Percentiles rank a stretch among this genome's conserved stretches.
These are phyloP conservation scores for Leptodermis oblonga DNA, from an alignment of 257 asterid species.

Conservation along the genomic window DNA sequence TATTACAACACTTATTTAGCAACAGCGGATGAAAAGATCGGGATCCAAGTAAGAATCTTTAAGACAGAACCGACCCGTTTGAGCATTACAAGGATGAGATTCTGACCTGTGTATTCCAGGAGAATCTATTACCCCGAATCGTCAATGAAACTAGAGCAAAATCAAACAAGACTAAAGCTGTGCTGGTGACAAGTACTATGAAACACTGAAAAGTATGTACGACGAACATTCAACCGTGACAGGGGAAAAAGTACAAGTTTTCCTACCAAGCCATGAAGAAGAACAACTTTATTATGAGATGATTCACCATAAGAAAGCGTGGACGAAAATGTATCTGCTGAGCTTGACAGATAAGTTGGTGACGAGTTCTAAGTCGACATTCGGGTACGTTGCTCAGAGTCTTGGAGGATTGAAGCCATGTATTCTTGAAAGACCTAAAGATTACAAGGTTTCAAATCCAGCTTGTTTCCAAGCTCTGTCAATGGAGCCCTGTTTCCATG, in stretches of 20 bases:
- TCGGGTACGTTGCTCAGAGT: slow-evolving; percentile 81
- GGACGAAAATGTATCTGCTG: slow-evolving; percentile 72
- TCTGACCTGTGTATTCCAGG: too few relatives aligned
- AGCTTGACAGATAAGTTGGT: slow-evolving; percentile 65
- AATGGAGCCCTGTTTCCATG: slow-evolving; percentile 70
- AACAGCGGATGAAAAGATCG: too few relatives aligned
- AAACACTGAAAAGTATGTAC: slow-evolving; percentile 22
- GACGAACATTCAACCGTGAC: slow-evolving; percentile 49
- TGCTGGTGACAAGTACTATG: slow-evolving; percentile 38
- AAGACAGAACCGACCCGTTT: too few relatives aligned
- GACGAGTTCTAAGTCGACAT: slow-evolving; percentile 72
- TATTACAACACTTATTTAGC: too few relatives aligned
- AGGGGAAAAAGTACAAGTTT: slow-evolving; percentile 46
- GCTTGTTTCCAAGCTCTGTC: slow-evolving; percentile 49
- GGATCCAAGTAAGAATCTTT: too few relatives aligned
- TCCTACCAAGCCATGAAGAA: slow-evolving; percentile 62
- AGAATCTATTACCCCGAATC: too few relatives aligned
- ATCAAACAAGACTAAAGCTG: too few relatives aligned
- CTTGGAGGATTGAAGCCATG: slow-evolving; percentile 74
- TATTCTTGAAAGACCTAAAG: slow-evolving; percentile 59
- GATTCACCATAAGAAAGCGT: slow-evolving; percentile 48
- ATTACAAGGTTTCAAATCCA: slow-evolving; percentile 39
- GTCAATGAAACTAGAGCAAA: too few relatives aligned
- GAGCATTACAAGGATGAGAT: too few relatives aligned
- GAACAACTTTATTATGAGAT: slow-evolving; percentile 45